Evolutionary conservation across 371 early-diverging fungal genomes (phyloP), one percentile per base, ranked within the genome.

Genomic region (Paraphysoderma sedebokerense): DNA sequence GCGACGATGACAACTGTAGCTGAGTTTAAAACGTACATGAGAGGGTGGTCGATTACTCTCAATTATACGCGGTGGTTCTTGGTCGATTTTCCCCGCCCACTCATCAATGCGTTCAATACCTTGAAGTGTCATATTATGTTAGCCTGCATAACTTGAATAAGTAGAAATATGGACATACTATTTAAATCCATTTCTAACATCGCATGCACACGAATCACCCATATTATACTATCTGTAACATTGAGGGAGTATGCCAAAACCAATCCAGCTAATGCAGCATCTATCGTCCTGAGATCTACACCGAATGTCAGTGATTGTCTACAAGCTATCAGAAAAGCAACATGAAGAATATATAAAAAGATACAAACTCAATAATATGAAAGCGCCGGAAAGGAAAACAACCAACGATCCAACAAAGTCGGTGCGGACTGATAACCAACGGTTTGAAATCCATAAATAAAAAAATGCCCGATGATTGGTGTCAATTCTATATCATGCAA

Each of bases 131-230:
- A n/a, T n/a, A n/a, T n/a, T n/a, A n/a, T n/a, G n/a, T n/a, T n/a
- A n/a, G n/a, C n/a, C n/a, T n/a, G n/a, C n/a, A n/a, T n/a, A n/a
- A n/a, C n/a, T n/a, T n/a, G n/a, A n/a, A n/a, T n/a, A n/a, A n/a
- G n/a, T n/a, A n/a, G n/a, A n/a, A n/a, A n/a, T n/a, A n/a, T n/a
- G n/a, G n/a, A n/a, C n/a, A n/a, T n/a, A n/a, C n/a, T n/a, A 69
- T 83, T 82, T 74, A 84, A 72, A 50, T 78, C 71, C 81, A 84
- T 83, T 62, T 91, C 91, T 54, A 84, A 73, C 39, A 72, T 62
- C 19, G 87, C 81, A 47, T 81, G 82, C 45, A 54, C 67, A 23
- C 87, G 78, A 17, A 90, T 78, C 8, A 76, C 55, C 85, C 89
- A 87, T 36, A 85, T 57, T 11, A 87, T 60, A 35, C 76, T 69